phyloP scores from a whole-genome alignment of 768 basidiomycete genomes.

The Amanita thiersii region DNA sequence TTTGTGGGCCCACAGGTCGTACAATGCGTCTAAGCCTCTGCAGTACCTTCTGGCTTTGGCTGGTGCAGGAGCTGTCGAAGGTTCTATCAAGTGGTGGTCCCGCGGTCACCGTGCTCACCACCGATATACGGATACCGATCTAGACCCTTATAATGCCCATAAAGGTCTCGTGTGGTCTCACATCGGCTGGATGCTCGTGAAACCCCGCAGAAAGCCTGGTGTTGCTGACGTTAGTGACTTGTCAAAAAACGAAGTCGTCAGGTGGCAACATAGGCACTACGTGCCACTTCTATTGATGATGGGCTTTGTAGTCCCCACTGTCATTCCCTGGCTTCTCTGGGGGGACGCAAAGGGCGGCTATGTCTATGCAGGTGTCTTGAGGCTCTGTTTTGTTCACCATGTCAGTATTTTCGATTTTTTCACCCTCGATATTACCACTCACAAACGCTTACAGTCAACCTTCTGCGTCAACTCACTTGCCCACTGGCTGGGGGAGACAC shows the following conservation, averaged over 20 bases:
- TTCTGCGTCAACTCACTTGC: slow-evolving; percentile 97
- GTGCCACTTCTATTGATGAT: slow-evolving; percentile 58
- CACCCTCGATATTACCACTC: slow-evolving; percentile 7
- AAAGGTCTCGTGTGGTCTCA: slow-evolving; percentile 84
- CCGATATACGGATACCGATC: slow-evolving; percentile 93
- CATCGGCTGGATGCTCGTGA: slow-evolving; percentile 89
- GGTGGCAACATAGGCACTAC: slow-evolving; percentile 87
- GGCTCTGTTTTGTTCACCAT: slow-evolving; percentile 84
- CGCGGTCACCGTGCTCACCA: slow-evolving; percentile 97
- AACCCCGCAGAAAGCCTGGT: slow-evolving; percentile 83
- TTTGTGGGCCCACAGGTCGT: slow-evolving; percentile 93
- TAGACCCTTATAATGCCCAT: slow-evolving; percentile 93
- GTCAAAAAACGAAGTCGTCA: slow-evolving; percentile 67
- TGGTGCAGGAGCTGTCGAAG: slow-evolving; percentile 91
- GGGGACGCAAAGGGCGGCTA: slow-evolving; percentile 82
- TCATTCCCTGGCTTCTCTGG: slow-evolving; percentile 77
- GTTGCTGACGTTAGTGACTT: slow-evolving; percentile 87
- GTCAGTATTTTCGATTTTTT: slow-evolving; percentile 32
- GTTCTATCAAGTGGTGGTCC: slow-evolving; percentile 99
- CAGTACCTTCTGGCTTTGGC: slow-evolving; percentile 79
- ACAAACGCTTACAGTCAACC: slow-evolving; percentile 58
- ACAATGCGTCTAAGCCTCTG: slow-evolving; percentile 82
- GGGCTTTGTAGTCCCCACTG: slow-evolving; percentile 67
- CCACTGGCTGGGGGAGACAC: slow-evolving; percentile 90
- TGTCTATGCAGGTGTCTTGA: slow-evolving; percentile 72